Evolutionary conservation across 805 yeast genomes (phyloP).

Genomic region (Lachancea cidri): DNA sequence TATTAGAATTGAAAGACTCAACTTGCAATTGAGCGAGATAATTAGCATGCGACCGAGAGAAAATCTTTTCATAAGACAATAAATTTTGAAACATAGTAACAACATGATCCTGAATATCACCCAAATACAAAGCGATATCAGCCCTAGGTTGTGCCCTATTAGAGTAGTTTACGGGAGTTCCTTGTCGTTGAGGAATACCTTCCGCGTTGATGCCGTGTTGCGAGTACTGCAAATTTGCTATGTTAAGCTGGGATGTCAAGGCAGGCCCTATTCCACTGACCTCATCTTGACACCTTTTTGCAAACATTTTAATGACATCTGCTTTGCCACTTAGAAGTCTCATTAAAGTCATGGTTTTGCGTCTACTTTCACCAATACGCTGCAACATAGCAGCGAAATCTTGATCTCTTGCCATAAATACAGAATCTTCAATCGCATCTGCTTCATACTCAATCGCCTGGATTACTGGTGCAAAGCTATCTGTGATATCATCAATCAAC

Average conservation of each 20-base stretch:
- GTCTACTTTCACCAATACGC: slow-evolving; percentile 82
- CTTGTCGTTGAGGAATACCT: neutral
- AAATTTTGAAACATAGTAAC: slow-evolving; percentile 93
- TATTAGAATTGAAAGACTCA: slow-evolving; percentile 80
- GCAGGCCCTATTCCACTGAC: slow-evolving; percentile 40
- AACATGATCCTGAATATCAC: slow-evolving; percentile 96
- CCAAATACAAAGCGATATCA: slow-evolving; percentile 86
- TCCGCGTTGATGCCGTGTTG: slow-evolving; percentile 3
- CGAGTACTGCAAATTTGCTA: slow-evolving; percentile 32
- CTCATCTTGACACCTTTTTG: slow-evolving; percentile 85
- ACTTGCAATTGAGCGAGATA: slow-evolving; percentile 93
- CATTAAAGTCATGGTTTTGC: slow-evolving; percentile 89
- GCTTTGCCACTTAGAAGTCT: slow-evolving; percentile 89
- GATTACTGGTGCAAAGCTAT: slow-evolving; percentile 78
- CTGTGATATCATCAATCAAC: slow-evolving; percentile 76
- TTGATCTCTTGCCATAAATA: slow-evolving; percentile 68
- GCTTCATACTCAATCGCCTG: slow-evolving; percentile 76
- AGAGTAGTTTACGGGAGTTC: slow-evolving; percentile 7
- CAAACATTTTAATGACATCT: slow-evolving; percentile 93
- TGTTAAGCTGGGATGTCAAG: slow-evolving; percentile 35
- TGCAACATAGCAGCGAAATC: slow-evolving; percentile 75
- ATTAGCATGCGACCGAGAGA: slow-evolving; percentile 86
- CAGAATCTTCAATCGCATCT: slow-evolving; percentile 74
- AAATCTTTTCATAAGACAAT: slow-evolving; percentile 85
- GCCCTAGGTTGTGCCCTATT: slow-evolving; percentile 63